Conservation (phyloP, 2,329 filamentous ascomycete species). For the Corniculantispora saksenae region DNA sequence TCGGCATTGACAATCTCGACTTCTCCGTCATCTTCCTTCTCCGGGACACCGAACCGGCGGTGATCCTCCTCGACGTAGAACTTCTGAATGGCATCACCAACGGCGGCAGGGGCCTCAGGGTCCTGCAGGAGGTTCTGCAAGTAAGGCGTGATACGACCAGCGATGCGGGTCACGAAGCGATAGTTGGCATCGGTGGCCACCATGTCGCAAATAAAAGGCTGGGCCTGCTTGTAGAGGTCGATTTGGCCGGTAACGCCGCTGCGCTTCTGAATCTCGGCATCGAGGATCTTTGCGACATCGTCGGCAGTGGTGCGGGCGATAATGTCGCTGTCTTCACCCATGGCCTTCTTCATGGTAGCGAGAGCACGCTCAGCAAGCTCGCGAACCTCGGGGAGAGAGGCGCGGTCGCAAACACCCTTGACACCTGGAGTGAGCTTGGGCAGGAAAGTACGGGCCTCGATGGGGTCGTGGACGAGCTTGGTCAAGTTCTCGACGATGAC, state of each 20-base stretch:
- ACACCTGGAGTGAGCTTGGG: constrained; percentile 94
- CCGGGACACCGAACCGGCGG: constrained; percentile 80
- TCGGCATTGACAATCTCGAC: constrained; percentile 95
- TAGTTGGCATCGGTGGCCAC: constrained; percentile 86
- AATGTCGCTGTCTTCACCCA: constrained; percentile 69
- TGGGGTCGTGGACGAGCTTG: constrained; percentile 92
- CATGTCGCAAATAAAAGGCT: constrained; percentile 78
- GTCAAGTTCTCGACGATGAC: constrained; percentile 98
- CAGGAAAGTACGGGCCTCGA: constrained; percentile 92
- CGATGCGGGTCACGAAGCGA: constrained; percentile 74
- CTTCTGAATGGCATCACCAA: constrained; percentile 73
- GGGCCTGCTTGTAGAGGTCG: constrained; percentile 67
- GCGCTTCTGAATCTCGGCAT: constrained; percentile 72
- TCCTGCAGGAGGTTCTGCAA: constrained; percentile 69
- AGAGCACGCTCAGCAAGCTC: constrained; percentile 83
- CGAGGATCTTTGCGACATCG: constrained; percentile 73
- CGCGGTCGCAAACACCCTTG: constrained; percentile 81
- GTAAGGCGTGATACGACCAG: constrained; percentile 70
- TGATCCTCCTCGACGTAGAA: constrained; percentile 83
- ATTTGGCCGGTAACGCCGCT: constrained; percentile 60
- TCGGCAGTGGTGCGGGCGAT: constrained; percentile 68
- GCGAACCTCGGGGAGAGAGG: constrained; percentile 91
- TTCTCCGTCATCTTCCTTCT: constrained; percentile 89
- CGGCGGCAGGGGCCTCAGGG: constrained; percentile 58
- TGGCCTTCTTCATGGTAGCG: constrained; percentile 88